Evolutionary conservation across 192 early-diverging fungal genomes (phyloP), one percentile per base, ranked within the genome.

Genomic region (Rhizophlyctis rosea): DNA sequence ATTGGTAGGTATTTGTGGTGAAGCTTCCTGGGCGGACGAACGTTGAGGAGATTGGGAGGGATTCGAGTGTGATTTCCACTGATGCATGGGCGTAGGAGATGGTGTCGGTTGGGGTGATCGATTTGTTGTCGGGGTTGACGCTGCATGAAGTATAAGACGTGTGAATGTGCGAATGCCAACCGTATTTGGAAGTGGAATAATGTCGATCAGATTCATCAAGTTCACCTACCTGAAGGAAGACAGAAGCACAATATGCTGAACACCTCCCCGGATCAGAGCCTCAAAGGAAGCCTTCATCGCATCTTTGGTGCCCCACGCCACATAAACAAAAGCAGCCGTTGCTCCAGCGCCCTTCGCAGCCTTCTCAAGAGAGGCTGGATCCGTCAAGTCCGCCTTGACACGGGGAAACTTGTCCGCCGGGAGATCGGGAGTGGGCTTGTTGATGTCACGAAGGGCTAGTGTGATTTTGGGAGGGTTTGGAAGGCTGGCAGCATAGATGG

Each of bases 1-100:
- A 50, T 30, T 27, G 21, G 13, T 31, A 4, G 14, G 47, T 18
- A 27, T 61, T 61, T 2, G 47, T 9, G 3, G 39, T 34, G 30
- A 61, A 61, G 47, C 14, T n/a, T 2, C 59, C 59, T 1, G 59
- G 59, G 2, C 59, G 44, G 48, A 61, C 47, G 27, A 51, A 61
- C 3, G 59, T 61, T 27, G 29, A 31, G 31, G 7, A 14, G 16
- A 30, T 28, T 3, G 4, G 14, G 44, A 50, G 31, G 47, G 18
- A 21, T 3, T 21, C 34, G 2, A 21, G 34, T 2, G n/a, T 58
- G 56, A 58, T 39, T 4, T 18, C 13, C 44, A 16, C 25, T 23
- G 31, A 27, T 25, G 59, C 59, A 2, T n/a, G n/a, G n/a, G n/a
- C n/a, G n/a, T n/a, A n/a, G n/a, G n/a, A n/a, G n/a, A n/a, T n/a